Base-by-base conservation (phyloP, 805 yeast genomes). In the Saccharomycopsis sp. region DNA sequence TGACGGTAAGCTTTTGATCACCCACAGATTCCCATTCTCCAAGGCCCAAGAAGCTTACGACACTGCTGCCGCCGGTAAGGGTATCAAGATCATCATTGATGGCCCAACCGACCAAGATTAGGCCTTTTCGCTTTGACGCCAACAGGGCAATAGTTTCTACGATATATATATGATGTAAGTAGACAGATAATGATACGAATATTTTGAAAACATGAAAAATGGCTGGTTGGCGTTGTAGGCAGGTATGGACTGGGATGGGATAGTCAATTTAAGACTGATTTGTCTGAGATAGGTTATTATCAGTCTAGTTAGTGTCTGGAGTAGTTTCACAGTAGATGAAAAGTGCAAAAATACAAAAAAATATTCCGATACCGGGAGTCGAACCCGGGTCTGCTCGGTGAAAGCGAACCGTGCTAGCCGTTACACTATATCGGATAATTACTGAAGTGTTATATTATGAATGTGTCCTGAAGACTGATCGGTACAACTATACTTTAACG, bases 331-430 rank as follows among this genome's bases (percentile, higher is more conserved):
- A 29, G 37, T 29, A 29, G 37, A 12, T 29, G 37, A 29, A 12
- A 29, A 29, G 37, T 29, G 37, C 37, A 29, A 29, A 29, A 29
- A 29, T 29, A 16, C 20, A 66, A 68, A 66, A 65, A 61, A 59
- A 61, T 60, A 59, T 79, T 83, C 88, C 88, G 87, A 81, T 82
- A 78, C 89, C 85, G 88, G 88, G 88, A 82, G 87, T 83, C 87
- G 88, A 83, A 83, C 88, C 87, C 88, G 85, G 84, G 82, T 78
- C 74, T 83, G 85, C 87, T 81, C 87, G 86, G 87, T 83, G 87
- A 83, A 82, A 83, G 87, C 85, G 86, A 81, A 80, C 85, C 85
- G 83, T 83, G 86, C 82, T 83, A 82, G 83, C 87, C 87, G 85
- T 82, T 83, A 83, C 87, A 83, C 87, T 81, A 83, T 79, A 82